Evolutionary conservation across 495 filamentous ascomycete species (phyloP).

Genomic region (Rhypophila decipiens): DNA sequence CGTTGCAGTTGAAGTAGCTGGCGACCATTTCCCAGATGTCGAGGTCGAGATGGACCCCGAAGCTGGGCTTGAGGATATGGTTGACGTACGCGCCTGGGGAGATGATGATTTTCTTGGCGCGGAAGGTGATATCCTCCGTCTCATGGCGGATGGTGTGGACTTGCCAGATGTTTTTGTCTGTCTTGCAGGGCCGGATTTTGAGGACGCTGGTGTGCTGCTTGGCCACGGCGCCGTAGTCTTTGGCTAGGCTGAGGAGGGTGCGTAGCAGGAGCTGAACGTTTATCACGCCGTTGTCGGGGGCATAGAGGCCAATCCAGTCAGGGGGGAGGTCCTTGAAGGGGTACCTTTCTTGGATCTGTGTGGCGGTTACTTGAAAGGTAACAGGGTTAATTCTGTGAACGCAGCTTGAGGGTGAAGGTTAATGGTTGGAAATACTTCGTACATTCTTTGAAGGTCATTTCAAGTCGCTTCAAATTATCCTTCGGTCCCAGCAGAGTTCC

Average conservation of each 20-base stretch:
- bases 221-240: slow-evolving; percentile 5
- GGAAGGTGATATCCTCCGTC: neutral
- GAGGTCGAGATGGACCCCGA: slow-evolving; percentile 10
- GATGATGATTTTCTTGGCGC: slow-evolving; percentile 12
- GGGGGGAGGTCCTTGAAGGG: slow-evolving; percentile 14
- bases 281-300: slow-evolving; percentile 12
- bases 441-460: neutral
- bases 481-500: neutral
- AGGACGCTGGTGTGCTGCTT: slow-evolving; percentile 1
- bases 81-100: slow-evolving; percentile 14
- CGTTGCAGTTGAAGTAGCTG: slow-evolving; percentile 13
- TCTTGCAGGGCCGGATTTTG: neutral
- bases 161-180: slow-evolving; percentile 4
- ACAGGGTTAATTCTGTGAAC: neutral
- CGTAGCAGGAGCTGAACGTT: slow-evolving; percentile 1
- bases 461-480: neutral
- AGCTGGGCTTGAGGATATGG: slow-evolving; percentile 13
- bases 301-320: slow-evolving; percentile 9
- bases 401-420: no score
- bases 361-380: slow-evolving; percentile 5
- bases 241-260: slow-evolving; percentile 1
- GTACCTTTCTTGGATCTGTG: slow-evolving; percentile 8
- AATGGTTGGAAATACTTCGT: no score
- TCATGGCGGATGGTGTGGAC: slow-evolving; percentile 4
- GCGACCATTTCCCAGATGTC: slow-evolving; percentile 17